Evolutionary conservation across 2,329 filamentous ascomycete species (phyloP).

Genomic region (Neurospora sp.): DNA sequence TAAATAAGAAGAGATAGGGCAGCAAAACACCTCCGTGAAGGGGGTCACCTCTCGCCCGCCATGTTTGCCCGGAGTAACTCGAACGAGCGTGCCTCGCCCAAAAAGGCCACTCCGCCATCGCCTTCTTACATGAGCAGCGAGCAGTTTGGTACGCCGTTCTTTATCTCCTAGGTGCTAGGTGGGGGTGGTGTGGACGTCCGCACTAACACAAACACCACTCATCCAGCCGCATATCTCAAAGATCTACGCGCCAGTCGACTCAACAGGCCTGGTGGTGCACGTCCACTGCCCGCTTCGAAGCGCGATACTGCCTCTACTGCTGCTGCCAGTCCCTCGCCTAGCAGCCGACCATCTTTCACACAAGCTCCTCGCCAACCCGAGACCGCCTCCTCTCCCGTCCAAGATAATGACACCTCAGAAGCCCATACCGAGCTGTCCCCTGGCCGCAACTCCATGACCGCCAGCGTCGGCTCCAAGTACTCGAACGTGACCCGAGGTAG

Average conservation of each 20-base stretch:
- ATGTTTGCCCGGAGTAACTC: constrained; percentile 25
- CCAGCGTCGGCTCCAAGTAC: constrained; percentile 40
- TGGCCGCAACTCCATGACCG: constrained; percentile 31
- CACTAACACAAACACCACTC: constrained; percentile 8
- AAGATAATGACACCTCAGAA: constrained; percentile 21
- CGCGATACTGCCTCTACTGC: constrained; percentile 19
- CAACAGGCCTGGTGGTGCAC: constrained; percentile 58
- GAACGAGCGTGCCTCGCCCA: constrained; percentile 27
- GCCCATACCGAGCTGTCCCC: constrained; percentile 9
- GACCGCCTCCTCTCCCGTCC: constrained; percentile 24
- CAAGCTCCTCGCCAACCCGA: constrained; percentile 22
- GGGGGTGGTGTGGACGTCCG: constrained; percentile 8
- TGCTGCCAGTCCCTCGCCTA: constrained; percentile 22
- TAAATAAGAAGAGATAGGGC: background rate
- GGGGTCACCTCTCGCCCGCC: constrained; percentile 2
- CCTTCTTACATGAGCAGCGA: constrained; percentile 57
- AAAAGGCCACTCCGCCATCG: constrained; percentile 51
- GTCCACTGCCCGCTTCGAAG: constrained; percentile 43
- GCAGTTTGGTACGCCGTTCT: constrained; percentile 46
- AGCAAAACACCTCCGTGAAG: background rate
- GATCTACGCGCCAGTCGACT: constrained; percentile 60
- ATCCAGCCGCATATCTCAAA: constrained; percentile 56
- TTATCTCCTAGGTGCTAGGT: background rate
- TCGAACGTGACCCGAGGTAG: constrained; percentile 36
- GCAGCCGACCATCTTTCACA: constrained; percentile 19